Evolutionary conservation across 768 basidiomycete species (phyloP).

Genomic region (Tubosaeta sp.): DNA sequence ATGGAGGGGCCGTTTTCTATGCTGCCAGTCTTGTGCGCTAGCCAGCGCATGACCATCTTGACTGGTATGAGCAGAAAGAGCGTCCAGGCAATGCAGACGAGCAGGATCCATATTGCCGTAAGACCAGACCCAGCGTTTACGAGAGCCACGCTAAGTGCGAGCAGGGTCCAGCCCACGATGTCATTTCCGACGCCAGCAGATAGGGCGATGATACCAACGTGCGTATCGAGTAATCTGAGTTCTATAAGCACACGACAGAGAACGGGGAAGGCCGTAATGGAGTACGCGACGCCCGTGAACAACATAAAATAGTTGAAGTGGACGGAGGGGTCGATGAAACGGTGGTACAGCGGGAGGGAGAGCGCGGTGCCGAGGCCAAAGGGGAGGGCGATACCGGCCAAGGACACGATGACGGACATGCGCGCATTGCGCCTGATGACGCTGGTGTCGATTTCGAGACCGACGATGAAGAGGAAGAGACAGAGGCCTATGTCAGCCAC

Average conservation of each 20-base stretch:
- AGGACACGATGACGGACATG: conserved; percentile 62
- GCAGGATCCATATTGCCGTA: conserved; percentile 80
- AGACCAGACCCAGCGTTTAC: conserved; percentile 84
- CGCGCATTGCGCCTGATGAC: conserved; percentile 77
- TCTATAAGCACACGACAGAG: conserved; percentile 86
- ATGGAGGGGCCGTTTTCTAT: conserved; percentile 79
- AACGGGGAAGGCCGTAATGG: conserved; percentile 84
- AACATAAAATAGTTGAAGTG: conserved; percentile 90
- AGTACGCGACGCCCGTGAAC: conserved; percentile 88
- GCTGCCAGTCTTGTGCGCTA: conserved; percentile 76
- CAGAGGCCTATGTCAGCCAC: conserved; percentile 86
- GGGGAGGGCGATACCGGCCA: conserved; percentile 82
- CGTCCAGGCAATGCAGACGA: conserved; percentile 77
- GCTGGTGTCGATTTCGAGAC: conserved; percentile 80
- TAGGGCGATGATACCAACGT: conserved; percentile 88
- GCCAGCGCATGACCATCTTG: conserved; percentile 57
- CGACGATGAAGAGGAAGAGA: conserved; percentile 89
- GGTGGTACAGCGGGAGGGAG: conserved; percentile 47
- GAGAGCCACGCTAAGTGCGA: conserved; percentile 88
- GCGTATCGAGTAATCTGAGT: conserved; percentile 85
- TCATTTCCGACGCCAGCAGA: conserved; percentile 91
- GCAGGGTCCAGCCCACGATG: conserved; percentile 81
- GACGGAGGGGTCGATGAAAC: conserved; percentile 61
- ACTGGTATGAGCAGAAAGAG: conserved; percentile 70
- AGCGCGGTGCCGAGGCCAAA: conserved; percentile 80